Conservation (phyloP, 139 green algal genomes). For the Chlorella sp. region DNA sequence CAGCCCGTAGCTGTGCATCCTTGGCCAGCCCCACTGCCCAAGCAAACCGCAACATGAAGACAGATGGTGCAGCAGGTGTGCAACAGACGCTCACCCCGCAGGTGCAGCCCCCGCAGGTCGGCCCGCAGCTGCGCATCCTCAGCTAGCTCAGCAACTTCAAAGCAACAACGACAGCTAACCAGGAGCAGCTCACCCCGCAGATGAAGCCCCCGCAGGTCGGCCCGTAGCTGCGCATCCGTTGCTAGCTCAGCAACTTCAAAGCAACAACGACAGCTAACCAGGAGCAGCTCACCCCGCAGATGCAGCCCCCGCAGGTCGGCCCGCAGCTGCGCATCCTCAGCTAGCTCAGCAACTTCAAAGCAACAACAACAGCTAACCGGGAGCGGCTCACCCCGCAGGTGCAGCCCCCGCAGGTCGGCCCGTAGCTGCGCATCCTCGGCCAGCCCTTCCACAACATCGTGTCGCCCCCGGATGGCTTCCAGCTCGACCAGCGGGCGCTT, state of each 20-base stretch:
- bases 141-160: constrained; percentile 85
- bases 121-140: constrained; percentile 73
- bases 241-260: background rate
- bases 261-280: too few relatives aligned
- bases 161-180: too few relatives aligned
- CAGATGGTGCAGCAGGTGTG: too few relatives aligned
- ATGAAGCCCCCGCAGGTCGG: too few relatives aligned
- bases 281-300: constrained; percentile 44
- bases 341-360: background rate
- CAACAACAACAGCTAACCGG: constrained; percentile 57
- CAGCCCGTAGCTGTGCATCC: constrained; percentile 72
- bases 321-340: background rate
- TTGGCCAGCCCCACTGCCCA: constrained; percentile 83
- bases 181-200: too few relatives aligned
- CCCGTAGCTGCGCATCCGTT: too few relatives aligned
- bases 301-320: too few relatives aligned
- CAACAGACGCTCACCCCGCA: too few relatives aligned
- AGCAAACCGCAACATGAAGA: too few relatives aligned
- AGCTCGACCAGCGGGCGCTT: constrained; percentile 91
- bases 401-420: constrained; percentile 69
- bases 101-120: constrained; percentile 70
- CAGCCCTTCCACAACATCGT: constrained; percentile 90
- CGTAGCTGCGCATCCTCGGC: constrained; percentile 72
- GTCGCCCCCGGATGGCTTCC: constrained; percentile 71
- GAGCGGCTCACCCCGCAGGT: constrained; percentile 64